Percentiles rank a stretch among this genome's conserved stretches.
phyloP scores from a whole-genome alignment of 139 green algal genomes.

The Micractinium sp. region DNA sequence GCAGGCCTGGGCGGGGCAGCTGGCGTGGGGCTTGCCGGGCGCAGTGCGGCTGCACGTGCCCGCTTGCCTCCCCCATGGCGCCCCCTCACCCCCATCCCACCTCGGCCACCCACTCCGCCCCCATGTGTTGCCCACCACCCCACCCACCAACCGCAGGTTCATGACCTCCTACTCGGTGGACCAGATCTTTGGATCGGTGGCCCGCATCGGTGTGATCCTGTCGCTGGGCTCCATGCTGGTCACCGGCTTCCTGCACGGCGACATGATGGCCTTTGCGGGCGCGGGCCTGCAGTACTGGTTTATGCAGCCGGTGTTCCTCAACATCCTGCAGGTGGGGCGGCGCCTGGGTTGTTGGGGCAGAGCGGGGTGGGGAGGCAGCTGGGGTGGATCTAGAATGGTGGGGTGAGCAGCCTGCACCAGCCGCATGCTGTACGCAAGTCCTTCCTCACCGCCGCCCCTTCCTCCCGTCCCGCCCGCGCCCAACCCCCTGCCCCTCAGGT shows the following conservation, averaged over 20 bases:
- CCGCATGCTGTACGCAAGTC: neutral
- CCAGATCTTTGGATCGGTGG: conserved; percentile 31
- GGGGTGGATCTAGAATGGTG: neutral
- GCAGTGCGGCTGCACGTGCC: neutral
- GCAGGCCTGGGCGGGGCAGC: neutral
- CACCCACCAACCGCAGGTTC: conserved; percentile 25
- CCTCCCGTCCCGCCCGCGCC: neutral
- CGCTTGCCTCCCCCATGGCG: neutral
- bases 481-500: neutral
- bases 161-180: conserved; percentile 22
- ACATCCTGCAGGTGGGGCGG: conserved; percentile 46
- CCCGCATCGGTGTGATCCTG: conserved; percentile 38
- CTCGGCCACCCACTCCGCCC: neutral
- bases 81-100: no score
- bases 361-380: neutral
- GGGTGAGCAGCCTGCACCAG: neutral
- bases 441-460: neutral
- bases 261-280: conserved; percentile 39
- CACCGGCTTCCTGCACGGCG: conserved; percentile 47
- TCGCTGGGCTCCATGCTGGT: conserved; percentile 45
- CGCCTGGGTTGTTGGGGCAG: neutral
- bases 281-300: conserved; percentile 54
- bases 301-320: conserved; percentile 52
- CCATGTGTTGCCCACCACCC: neutral
- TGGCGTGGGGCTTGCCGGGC: neutral